A percentile compares a stretch with the other conserved stretches of the same genome.
phyloP scores from a whole-genome alignment of 208 protist genomes.

The Leishmania arabica region DNA sequence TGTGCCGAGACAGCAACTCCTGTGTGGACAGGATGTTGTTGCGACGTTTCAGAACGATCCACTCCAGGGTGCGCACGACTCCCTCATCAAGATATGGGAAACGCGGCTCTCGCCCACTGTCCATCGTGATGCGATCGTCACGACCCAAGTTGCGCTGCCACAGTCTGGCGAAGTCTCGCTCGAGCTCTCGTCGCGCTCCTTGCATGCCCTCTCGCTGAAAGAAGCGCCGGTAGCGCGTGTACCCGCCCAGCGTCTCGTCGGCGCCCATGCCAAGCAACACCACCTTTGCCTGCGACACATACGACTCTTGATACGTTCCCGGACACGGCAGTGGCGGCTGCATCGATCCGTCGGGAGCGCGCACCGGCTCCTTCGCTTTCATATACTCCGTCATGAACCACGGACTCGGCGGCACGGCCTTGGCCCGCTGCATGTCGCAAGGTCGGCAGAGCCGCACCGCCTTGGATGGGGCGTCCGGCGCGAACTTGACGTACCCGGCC shows the following conservation, averaged over 20 bases:
- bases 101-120: constrained; percentile 92
- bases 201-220: constrained; percentile 64
- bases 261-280: constrained; percentile 95
- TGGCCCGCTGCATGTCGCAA: constrained; percentile 58
- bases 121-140: constrained; percentile 93
- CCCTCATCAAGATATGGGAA: constrained; percentile 95
- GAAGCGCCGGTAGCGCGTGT: constrained; percentile 92
- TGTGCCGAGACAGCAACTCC: not conserved
- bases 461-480: constrained; percentile 66
- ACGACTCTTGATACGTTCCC: constrained; percentile 36
- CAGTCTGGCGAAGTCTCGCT: constrained; percentile 90
- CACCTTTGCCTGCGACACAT: constrained; percentile 72
- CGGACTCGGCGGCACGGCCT: constrained; percentile 42
- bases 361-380: constrained; percentile 14
- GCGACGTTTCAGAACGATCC: constrained; percentile 61
- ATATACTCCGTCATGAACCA: constrained; percentile 63
- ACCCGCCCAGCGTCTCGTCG: constrained; percentile 96
- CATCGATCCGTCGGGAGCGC: not conserved
- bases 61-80: constrained; percentile 74
- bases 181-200: constrained; percentile 81
- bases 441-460: constrained; percentile 61
- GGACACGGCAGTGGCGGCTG: constrained; percentile 26
- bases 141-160: constrained; percentile 95
- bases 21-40: constrained; percentile 29
- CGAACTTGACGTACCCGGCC: constrained; percentile 71